Conservation (phyloP, 176 grass and related monocot species). For the Luzula sylvatica region DNA sequence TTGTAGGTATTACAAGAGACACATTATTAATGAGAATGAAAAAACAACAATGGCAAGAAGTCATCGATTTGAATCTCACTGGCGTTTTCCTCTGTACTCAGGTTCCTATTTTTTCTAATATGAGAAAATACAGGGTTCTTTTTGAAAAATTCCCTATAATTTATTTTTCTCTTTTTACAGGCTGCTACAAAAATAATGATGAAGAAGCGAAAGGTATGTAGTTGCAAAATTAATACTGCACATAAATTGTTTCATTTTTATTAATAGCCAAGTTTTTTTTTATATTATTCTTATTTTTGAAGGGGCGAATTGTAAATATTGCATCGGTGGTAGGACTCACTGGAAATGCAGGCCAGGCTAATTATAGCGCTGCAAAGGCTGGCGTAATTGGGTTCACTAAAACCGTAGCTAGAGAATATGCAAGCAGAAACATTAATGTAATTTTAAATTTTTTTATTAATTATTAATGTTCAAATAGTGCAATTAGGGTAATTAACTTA, state of each 20-base stretch:
- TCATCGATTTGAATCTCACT: conserved; percentile 94
- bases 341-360: conserved; percentile 91
- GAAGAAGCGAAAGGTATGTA: conserved; percentile 84
- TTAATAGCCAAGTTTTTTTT: no score
- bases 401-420: conserved; percentile 93
- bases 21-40: conserved; percentile 99
- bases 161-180: conserved; percentile 33
- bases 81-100: conserved; percentile 95
- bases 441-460: conserved; percentile 15
- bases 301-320: conserved; percentile 94
- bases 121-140: no score
- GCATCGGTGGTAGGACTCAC: conserved; percentile 89
- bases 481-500: no score
- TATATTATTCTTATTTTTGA: conserved; percentile 1
- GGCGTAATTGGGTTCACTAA: conserved; percentile 97
- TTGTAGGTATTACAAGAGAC: conserved; percentile 84
- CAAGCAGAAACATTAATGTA: conserved; percentile 94
- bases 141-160: no score
- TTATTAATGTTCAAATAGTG: no score
- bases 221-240: no score
- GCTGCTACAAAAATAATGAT: conserved; percentile 97
- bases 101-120: conserved; percentile 27
- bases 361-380: conserved; percentile 89
- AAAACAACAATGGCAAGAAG: conserved; percentile 97
- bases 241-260: no score